phyloP scores from a whole-genome alignment of 1,284 basidiomycete species.

The Microstroma glucosiphilum region DNA sequence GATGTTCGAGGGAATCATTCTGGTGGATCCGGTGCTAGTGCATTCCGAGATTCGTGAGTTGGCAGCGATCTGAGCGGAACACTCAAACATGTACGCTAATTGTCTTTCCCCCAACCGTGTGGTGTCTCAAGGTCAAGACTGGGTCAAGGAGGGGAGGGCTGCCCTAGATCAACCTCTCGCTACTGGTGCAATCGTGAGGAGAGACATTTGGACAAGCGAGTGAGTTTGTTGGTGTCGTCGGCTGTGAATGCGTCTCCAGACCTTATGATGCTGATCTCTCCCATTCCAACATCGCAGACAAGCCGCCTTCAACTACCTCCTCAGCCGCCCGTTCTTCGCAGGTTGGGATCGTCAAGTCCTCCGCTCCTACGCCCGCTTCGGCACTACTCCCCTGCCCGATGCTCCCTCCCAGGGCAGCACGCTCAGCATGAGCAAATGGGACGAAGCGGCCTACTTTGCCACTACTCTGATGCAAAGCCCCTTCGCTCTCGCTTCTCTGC shows the following conservation, averaged over 20 bases:
- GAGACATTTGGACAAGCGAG: conserved; percentile 63
- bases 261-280: too few relatives aligned
- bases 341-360: conserved; percentile 69
- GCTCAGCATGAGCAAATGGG: conserved; percentile 38
- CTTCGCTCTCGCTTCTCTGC: conserved; percentile 12
- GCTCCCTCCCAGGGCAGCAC: conserved; percentile 13
- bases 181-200: conserved; percentile 60
- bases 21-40: conserved; percentile 72
- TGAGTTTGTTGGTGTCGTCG: conserved; percentile 35
- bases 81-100: background rate
- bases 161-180: conserved; percentile 32
- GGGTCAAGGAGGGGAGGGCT: background rate
- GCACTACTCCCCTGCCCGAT: conserved; percentile 30
- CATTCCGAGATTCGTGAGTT: conserved; percentile 36
- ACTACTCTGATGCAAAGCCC: conserved; percentile 20
- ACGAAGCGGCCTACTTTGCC: conserved; percentile 37
- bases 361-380: conserved; percentile 63
- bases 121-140: background rate
- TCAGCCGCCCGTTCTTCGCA: conserved; percentile 63
- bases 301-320: conserved; percentile 51
- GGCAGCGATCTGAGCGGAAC: background rate
- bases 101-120: background rate
- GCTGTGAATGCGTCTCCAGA: too few relatives aligned
- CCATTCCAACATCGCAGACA: conserved; percentile 4
- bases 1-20: conserved; percentile 66